Percentiles rank a stretch among this genome's conserved stretches.
Evolutionary conservation across 306 rosid genomes (phyloP).

Genomic region (Gillenia trifoliata): DNA sequence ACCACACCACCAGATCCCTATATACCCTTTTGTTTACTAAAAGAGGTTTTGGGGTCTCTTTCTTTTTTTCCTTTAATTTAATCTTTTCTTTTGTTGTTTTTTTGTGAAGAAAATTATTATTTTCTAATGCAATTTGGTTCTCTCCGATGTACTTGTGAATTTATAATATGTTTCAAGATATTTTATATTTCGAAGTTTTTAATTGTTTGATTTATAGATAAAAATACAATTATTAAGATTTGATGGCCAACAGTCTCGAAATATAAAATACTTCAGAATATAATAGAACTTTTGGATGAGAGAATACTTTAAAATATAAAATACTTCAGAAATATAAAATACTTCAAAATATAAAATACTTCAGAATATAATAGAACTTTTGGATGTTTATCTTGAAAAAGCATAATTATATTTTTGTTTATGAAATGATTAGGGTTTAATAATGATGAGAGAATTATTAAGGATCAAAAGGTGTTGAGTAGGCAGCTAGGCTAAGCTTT

Average conservation of each 20-base stretch:
- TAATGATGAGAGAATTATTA: slow-evolving; percentile 1
- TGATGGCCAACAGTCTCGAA: too few relatives aligned
- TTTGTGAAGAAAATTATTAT: background rate
- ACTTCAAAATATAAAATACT: too few relatives aligned
- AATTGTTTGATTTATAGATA: too few relatives aligned
- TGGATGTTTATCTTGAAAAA: too few relatives aligned
- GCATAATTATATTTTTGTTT: too few relatives aligned
- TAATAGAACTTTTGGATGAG: too few relatives aligned
- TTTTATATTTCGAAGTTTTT: too few relatives aligned
- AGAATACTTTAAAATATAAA: too few relatives aligned
- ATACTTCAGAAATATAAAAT: too few relatives aligned
- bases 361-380: too few relatives aligned
- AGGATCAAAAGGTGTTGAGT: background rate
- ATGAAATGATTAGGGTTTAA: background rate
- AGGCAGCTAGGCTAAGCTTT: background rate
- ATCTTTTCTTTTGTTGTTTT: background rate
- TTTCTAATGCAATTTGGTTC: slow-evolving; percentile 2
- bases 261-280: too few relatives aligned
- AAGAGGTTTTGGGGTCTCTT: background rate
- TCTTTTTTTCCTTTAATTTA: background rate
- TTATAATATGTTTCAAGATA: background rate
- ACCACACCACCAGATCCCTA: background rate
- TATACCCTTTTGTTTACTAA: background rate
- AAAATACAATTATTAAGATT: too few relatives aligned
- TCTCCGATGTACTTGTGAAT: background rate